Evolutionary conservation across 2,329 filamentous ascomycete species (phyloP), one percentile per base, ranked within the genome.

Genomic region (Ophiognomonia clavigignenti-juglandacearum): DNA sequence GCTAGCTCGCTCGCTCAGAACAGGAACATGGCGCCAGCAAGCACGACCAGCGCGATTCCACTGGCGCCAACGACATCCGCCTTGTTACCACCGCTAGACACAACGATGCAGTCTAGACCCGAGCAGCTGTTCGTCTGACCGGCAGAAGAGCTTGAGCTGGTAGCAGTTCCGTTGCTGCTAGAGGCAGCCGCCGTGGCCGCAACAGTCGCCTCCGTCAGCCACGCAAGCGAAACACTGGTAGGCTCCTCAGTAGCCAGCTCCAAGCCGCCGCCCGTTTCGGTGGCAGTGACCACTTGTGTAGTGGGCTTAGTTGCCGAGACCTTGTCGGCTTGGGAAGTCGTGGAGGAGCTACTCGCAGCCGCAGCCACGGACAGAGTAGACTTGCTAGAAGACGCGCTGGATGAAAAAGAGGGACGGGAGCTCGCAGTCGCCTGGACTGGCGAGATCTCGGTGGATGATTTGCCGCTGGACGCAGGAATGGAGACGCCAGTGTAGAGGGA

Each of bases 51-150:
- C 49, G 45, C 45, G 34, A 45, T 14, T 7, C 38, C 42, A 38
- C 45, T 24, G 23, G 42, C 49, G 32, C 31, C 43, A 14, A 45
- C 23, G 18, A 13, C 20, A 3, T 6, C 10, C 22, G 14, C 35
- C 42, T 40, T 48, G 37, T 36, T 23, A 5, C 38, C 49, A 8
- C 45, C 42, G 39, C 32, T 51, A 34, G 41, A 45, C 37, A 51
- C 49, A 19, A 51, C 49, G n/a, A 51, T 48, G 27, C 49, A 51
- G 38, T 48, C 49, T 23, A 51, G 35, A 11, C 42, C 45, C 6
- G 35, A 13, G 41, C 49, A 51, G 1, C 23, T 11, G 27, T 18
- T 20, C 22, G 34, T 44, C 26, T 16, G 2, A 4, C 41, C 36
- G 37, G 42, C 24, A 5, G 43, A 34, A 4, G 39, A 29, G 6